phyloP scores from a whole-genome alignment of 352 stramenopile genomes.

The Pythium phragmitis region DNA sequence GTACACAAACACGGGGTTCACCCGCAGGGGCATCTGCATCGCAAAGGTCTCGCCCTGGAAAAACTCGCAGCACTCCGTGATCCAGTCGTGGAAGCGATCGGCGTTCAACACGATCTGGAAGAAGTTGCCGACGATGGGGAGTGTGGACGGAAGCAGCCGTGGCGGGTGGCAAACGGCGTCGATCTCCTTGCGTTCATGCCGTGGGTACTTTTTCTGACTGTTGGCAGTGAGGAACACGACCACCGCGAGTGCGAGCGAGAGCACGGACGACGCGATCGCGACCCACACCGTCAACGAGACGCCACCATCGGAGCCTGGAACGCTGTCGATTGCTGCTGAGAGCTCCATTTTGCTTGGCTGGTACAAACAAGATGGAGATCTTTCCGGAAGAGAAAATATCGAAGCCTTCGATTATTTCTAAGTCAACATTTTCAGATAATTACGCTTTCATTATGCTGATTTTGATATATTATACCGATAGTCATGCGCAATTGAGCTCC shows the following conservation, averaged over 20 bases:
- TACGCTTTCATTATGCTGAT: neutral
- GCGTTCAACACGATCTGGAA: slow-evolving; percentile 34
- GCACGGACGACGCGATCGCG: neutral
- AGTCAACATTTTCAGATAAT: neutral
- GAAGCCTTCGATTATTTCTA: neutral
- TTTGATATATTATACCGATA: neutral
- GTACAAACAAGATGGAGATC: neutral
- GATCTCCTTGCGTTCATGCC: neutral
- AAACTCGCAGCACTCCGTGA: slow-evolving; percentile 29
- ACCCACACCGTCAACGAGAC: neutral
- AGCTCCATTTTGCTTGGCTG: neutral
- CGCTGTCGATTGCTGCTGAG: neutral
- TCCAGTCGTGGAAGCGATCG: slow-evolving; percentile 45
- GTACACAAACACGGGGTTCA: slow-evolving; percentile 37
- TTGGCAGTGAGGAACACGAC: neutral
- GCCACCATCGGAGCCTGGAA: too few relatives aligned
- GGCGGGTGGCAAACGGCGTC: neutral
- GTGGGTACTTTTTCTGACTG: neutral
- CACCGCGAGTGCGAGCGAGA: neutral
- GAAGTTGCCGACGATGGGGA: slow-evolving; percentile 40
- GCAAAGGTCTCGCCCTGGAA: slow-evolving; percentile 36
- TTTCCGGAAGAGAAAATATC: neutral
- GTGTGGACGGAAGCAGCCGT: slow-evolving; percentile 10
- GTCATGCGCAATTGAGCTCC: neutral
- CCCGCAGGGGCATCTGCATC: slow-evolving; percentile 32